These are phyloP conservation scores for Erythrobasidium hasegawianum DNA, from an alignment of 1,284 basidiomycete genomes.

Conservation along the genomic window DNA sequence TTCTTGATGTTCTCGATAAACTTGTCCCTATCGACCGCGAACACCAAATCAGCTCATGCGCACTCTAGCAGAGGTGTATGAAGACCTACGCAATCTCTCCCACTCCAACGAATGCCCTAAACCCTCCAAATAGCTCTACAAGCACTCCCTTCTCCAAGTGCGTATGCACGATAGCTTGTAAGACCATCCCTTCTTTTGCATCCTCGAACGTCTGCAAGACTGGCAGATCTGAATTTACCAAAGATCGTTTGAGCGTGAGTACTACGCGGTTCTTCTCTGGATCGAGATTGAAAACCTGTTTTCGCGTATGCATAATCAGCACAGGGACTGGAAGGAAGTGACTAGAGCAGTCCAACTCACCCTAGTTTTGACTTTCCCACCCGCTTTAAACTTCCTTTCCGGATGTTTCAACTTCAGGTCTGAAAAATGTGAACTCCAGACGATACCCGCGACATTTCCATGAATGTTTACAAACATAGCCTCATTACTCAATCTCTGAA, in stretches of 20 bases:
- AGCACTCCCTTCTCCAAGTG: conserved; percentile 71
- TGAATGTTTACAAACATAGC: conserved; percentile 79
- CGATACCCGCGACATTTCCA: conserved; percentile 81
- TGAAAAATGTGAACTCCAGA: conserved; percentile 93
- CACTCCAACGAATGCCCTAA: conserved; percentile 76
- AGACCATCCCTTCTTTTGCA: conserved; percentile 66
- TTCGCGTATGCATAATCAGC: no score
- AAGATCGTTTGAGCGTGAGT: conserved; percentile 86
- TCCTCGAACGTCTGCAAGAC: conserved; percentile 66
- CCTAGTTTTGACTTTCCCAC: conserved; percentile 76
- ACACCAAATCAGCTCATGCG: no score
- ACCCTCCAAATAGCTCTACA: conserved; percentile 84
- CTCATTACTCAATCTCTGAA: conserved; percentile 74
- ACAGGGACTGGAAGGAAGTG: no score
- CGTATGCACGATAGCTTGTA: conserved; percentile 79
- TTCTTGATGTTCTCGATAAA: conserved; percentile 41
- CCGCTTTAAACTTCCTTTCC: conserved; percentile 83
- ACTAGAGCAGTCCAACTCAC: conserved; percentile 54
- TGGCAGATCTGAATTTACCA: conserved; percentile 63
- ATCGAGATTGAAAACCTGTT: conserved; percentile 77
- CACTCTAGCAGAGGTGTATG: no score
- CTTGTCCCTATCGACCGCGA: conserved; percentile 6
- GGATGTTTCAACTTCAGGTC: conserved; percentile 90
- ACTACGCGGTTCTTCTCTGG: conserved; percentile 73
- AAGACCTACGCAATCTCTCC: conserved; percentile 68